Percentiles rank a stretch among this genome's conserved stretches.
These are phyloP conservation scores for Trichoderma atroviride DNA, from an alignment of 2,329 filamentous ascomycete species.

Conservation along the genomic window DNA sequence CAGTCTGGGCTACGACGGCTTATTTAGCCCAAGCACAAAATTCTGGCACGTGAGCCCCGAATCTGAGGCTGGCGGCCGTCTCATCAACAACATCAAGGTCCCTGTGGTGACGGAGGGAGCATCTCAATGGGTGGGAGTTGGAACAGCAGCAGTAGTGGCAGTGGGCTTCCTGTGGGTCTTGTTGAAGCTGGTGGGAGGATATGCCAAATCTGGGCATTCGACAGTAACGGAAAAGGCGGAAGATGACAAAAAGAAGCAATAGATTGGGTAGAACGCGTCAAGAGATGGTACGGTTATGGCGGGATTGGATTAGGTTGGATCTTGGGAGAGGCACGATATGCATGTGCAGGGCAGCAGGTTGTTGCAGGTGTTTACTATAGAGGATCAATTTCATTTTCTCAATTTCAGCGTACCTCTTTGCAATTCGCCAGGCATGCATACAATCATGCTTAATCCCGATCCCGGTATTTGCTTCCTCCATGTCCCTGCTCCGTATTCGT, in stretches of 20 bases:
- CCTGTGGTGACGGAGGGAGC: conserved; percentile 65
- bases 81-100: conserved; percentile 61
- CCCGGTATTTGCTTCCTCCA: neutral
- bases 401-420: neutral
- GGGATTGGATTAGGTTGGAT: neutral
- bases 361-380: neutral
- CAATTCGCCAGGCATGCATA: neutral
- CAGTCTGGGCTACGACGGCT: conserved; percentile 81
- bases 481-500: neutral
- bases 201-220: conserved; percentile 18
- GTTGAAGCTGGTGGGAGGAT: conserved; percentile 53
- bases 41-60: conserved; percentile 77
- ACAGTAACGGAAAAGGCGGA: conserved; percentile 8
- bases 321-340: neutral
- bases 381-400: neutral
- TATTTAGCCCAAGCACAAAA: conserved; percentile 75
- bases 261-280: neutral
- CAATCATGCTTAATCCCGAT: neutral
- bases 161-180: conserved; percentile 72
- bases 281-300: neutral
- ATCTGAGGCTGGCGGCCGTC: conserved; percentile 39
- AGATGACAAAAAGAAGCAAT: conserved; percentile 34
- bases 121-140: conserved; percentile 51
- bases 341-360: neutral
- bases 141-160: conserved; percentile 62